A percentile compares a stretch with the other conserved stretches of the same genome.
Evolutionary conservation across 169 alveolate genomes (phyloP).

Genomic region (Plasmodium reichenowi): DNA sequence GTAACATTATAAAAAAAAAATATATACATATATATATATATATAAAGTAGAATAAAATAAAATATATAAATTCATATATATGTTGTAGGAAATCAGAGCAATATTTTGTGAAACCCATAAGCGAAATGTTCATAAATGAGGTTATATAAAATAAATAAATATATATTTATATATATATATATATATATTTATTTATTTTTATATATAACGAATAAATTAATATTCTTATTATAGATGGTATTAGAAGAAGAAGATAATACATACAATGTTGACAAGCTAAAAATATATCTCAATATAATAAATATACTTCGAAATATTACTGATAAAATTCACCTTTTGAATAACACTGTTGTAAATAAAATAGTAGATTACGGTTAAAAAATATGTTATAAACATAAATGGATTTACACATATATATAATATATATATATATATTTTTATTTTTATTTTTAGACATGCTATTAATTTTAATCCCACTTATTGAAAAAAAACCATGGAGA

Average conservation of each 20-base stretch:
- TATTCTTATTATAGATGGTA: constrained; percentile 14
- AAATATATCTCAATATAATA: constrained; percentile 47
- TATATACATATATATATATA: not conserved
- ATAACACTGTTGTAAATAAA: constrained; percentile 62
- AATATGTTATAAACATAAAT: not conserved
- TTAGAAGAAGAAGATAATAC: constrained; percentile 65
- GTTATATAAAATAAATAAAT: constrained; percentile 13
- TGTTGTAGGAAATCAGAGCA: constrained; percentile 40
- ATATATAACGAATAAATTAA: not conserved
- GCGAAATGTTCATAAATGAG: constrained; percentile 57
- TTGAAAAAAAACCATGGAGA: constrained; percentile 71
- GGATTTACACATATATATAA: constrained; percentile 2
- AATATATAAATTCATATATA: not conserved
- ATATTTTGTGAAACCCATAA: constrained; percentile 60
- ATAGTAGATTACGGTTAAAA: constrained; percentile 69
- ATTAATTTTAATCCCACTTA: constrained; percentile 56
- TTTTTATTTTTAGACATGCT: constrained; percentile 31
- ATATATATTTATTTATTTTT: not conserved
- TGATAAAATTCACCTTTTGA: constrained; percentile 59
- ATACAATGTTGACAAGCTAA: constrained; percentile 36
- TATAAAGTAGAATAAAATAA: not conserved
- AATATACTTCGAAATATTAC: constrained; percentile 44
- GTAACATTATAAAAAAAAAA: constrained; percentile 11
- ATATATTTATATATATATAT: not conserved
- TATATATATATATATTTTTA: constrained; percentile 1